phyloP scores from a whole-genome alignment of 73 alveolate species.

The Paramecium bursaria region DNA sequence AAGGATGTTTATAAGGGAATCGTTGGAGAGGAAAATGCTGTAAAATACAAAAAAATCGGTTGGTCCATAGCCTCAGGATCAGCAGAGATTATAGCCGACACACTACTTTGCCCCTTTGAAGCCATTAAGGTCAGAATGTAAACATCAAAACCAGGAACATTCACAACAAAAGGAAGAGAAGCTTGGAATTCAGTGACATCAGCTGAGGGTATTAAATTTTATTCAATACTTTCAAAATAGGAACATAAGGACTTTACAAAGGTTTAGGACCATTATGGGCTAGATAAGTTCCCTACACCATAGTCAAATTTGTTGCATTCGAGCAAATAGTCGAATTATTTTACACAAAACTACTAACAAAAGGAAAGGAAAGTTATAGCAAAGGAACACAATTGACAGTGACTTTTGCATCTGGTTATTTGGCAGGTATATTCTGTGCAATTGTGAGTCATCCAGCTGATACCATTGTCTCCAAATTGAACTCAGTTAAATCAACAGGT shows the following conservation, averaged over 20 bases:
- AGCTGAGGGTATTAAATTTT: slow-evolving; percentile 27
- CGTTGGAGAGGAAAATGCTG: slow-evolving; percentile 87
- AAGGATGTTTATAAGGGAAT: slow-evolving; percentile 91
- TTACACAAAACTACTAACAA: slow-evolving; percentile 80
- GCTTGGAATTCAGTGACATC: slow-evolving; percentile 73
- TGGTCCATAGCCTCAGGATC: slow-evolving; percentile 88
- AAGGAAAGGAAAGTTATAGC: slow-evolving; percentile 75
- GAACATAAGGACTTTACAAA: slow-evolving; percentile 86
- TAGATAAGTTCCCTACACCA: slow-evolving; percentile 93
- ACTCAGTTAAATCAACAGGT: slow-evolving; percentile 72
- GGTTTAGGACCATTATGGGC: slow-evolving; percentile 92
- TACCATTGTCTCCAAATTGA: slow-evolving; percentile 83
- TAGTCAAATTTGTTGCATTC: slow-evolving; percentile 91
- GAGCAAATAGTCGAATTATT: slow-evolving; percentile 84
- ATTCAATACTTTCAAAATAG: not conserved
- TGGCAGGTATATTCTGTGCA: slow-evolving; percentile 92
- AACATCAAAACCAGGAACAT: slow-evolving; percentile 78
- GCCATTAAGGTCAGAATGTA: slow-evolving; percentile 91
- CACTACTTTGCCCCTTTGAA: slow-evolving; percentile 88
- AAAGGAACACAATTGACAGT: slow-evolving; percentile 79
- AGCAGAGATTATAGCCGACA: slow-evolving; percentile 93
- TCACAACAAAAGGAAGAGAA: slow-evolving; percentile 74
- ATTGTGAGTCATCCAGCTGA: slow-evolving; percentile 92
- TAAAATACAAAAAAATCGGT: slow-evolving; percentile 83
- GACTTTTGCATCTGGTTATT: slow-evolving; percentile 88